These are phyloP conservation scores for Silybum marianum DNA, from an alignment of 129 eudicot genomes.

Conservation along the genomic window DNA sequence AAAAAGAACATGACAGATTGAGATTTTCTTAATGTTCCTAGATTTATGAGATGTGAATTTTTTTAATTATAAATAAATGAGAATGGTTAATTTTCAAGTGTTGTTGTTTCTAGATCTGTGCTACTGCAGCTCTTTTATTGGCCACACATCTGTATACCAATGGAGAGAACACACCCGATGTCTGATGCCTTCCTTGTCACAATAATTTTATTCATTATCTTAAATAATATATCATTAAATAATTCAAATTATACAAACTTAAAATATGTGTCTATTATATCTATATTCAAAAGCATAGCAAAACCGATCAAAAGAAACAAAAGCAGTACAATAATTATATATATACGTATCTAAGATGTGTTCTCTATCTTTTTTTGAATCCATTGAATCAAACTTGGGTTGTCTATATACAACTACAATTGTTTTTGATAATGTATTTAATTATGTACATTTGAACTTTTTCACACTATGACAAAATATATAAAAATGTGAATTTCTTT, in stretches of 20 bases:
- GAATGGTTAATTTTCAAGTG: not conserved
- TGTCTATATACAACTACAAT: not conserved
- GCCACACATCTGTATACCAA: slow-evolving; percentile 4
- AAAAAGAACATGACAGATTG: too few species aligned
- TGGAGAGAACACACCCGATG: not conserved
- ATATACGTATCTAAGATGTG: not conserved
- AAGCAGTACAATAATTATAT: too few species aligned
- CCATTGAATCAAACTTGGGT: slow-evolving; percentile 1
- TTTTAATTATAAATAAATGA: too few species aligned
- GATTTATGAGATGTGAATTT: too few species aligned
- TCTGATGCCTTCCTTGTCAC: not conserved
- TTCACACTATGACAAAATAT: not conserved
- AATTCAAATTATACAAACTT: not conserved
- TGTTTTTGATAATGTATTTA: not conserved
- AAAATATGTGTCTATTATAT: too few species aligned
- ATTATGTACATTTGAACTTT: not conserved
- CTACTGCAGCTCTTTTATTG: not conserved
- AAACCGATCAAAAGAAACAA: too few species aligned
- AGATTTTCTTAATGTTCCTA: too few species aligned
- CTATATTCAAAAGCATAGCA: too few species aligned
- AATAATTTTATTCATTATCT: not conserved
- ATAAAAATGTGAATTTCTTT: not conserved
- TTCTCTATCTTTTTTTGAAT: not conserved
- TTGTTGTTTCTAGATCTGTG: not conserved
- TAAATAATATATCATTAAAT: not conserved